These are phyloP conservation scores for Blastocystis sp. DNA, from an alignment of 352 stramenopile species.

Conservation along the genomic window DNA sequence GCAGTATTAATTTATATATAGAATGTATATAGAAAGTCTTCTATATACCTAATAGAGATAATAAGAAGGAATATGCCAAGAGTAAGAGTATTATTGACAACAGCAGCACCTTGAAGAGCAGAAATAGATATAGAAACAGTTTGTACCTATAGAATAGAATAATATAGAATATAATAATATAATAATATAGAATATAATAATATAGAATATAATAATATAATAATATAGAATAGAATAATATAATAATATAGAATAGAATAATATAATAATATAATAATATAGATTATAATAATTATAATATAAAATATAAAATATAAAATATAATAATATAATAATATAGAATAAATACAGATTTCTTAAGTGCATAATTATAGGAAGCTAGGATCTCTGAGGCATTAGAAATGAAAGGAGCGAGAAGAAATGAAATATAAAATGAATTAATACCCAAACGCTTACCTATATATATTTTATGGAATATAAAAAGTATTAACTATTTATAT, in stretches of 20 bases:
- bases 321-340: background rate
- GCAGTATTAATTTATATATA: constrained; percentile 47
- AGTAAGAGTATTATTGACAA: constrained; percentile 99
- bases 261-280: no score
- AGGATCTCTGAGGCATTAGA: constrained; percentile 95
- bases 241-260: no score
- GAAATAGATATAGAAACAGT: constrained; percentile 37
- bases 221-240: no score
- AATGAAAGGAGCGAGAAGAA: constrained; percentile 78
- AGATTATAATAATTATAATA: no score
- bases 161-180: background rate
- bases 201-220: no score
- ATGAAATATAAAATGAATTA: constrained; percentile 87
- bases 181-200: background rate
- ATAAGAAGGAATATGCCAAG: constrained; percentile 86
- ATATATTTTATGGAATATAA: no score
- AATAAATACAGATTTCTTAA: constrained; percentile 85
- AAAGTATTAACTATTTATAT: no score
- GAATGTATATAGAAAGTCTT: no score
- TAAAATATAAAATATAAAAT: background rate
- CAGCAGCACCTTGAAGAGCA: constrained; percentile 68
- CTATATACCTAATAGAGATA: no score
- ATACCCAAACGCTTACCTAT: constrained; percentile 61
- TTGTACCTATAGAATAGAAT: background rate
- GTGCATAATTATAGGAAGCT: constrained; percentile 80